A percentile compares a stretch with the other conserved stretches of the same genome.
Conservation (phyloP, 2,329 filamentous ascomycete species). For the Nannizziopsis barbatae region DNA sequence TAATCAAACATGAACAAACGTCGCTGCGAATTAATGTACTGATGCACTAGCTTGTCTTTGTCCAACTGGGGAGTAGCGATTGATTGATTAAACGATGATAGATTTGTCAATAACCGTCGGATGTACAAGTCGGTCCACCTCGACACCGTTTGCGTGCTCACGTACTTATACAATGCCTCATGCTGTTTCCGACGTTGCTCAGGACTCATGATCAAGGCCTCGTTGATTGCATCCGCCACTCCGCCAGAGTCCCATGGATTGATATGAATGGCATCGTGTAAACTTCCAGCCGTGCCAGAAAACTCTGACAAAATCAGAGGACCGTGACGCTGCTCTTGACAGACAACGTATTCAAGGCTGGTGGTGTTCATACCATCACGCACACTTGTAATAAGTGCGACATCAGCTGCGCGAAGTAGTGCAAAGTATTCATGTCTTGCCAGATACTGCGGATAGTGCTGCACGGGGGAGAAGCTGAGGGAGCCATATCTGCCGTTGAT, state of each 20-base stretch:
- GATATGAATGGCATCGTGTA: slow-evolving; percentile 82
- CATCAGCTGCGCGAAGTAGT: slow-evolving; percentile 77
- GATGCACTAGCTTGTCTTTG: slow-evolving; percentile 55
- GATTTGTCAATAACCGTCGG: slow-evolving; percentile 64
- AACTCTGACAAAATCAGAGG: slow-evolving; percentile 93
- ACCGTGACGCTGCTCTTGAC: slow-evolving; percentile 74
- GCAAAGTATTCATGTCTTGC: slow-evolving; percentile 87
- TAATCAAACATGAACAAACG: slow-evolving; percentile 98
- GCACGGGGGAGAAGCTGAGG: slow-evolving; percentile 77
- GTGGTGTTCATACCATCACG: slow-evolving; percentile 98
- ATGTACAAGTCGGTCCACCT: slow-evolving; percentile 74
- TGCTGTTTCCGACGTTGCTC: slow-evolving; percentile 60
- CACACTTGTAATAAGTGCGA: slow-evolving; percentile 89
- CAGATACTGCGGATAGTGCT: slow-evolving; percentile 90
- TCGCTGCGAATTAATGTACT: slow-evolving; percentile 63
- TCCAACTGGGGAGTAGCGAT: slow-evolving; percentile 75
- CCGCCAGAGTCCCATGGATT: slow-evolving; percentile 88
- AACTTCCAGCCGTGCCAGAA: slow-evolving; percentile 79
- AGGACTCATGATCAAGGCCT: slow-evolving; percentile 64
- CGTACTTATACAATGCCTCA: slow-evolving; percentile 64
- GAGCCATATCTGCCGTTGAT: slow-evolving; percentile 90
- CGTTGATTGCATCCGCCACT: slow-evolving; percentile 72
- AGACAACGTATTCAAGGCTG: slow-evolving; percentile 86
- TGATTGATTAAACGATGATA: slow-evolving; percentile 63
- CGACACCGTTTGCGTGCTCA: slow-evolving; percentile 75